phyloP scores from a whole-genome alignment of 2,329 filamentous ascomycete species.

The Claviceps digitariae region DNA sequence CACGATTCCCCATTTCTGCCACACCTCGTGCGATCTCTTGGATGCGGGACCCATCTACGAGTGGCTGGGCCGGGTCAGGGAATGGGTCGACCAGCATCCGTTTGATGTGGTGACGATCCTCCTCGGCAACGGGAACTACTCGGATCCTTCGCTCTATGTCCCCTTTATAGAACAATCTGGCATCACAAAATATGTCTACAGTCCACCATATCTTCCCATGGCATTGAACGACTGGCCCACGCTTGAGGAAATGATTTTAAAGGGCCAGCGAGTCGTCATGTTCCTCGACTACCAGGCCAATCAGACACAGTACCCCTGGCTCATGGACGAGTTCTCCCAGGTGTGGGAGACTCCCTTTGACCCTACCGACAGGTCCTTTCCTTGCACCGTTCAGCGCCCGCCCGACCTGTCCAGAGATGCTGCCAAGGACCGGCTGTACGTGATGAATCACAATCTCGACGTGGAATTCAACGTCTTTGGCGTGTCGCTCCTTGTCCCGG shows the following conservation, averaged over 20 bases:
- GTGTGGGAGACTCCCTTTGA: constrained; percentile 89
- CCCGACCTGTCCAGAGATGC: constrained; percentile 44
- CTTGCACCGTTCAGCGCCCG: constrained; percentile 66
- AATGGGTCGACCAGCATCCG: constrained; percentile 64
- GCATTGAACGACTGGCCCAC: constrained; percentile 69
- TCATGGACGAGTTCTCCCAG: constrained; percentile 77
- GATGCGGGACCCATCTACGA: constrained; percentile 65
- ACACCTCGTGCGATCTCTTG: constrained; percentile 69
- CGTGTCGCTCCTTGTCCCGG: constrained; percentile 54
- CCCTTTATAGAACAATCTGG: constrained; percentile 58
- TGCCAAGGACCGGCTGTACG: constrained; percentile 53
- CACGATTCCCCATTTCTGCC: constrained; percentile 56
- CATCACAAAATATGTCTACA: constrained; percentile 59
- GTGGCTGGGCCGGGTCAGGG: constrained; percentile 54
- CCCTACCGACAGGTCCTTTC: constrained; percentile 49
- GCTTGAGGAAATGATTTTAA: constrained; percentile 60
- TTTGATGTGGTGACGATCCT: constrained; percentile 83
- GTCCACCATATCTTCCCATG: constrained; percentile 59
- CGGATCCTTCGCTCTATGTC: constrained; percentile 48
- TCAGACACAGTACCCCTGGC: constrained; percentile 64
- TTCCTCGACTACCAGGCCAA: constrained; percentile 81
- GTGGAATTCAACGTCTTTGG: constrained; percentile 56
- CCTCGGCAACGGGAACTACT: constrained; percentile 71
- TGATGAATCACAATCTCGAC: constrained; percentile 89
- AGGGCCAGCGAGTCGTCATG: constrained; percentile 57